phyloP scores from a whole-genome alignment of 257 asterid species.

The Mentha longifolia region DNA sequence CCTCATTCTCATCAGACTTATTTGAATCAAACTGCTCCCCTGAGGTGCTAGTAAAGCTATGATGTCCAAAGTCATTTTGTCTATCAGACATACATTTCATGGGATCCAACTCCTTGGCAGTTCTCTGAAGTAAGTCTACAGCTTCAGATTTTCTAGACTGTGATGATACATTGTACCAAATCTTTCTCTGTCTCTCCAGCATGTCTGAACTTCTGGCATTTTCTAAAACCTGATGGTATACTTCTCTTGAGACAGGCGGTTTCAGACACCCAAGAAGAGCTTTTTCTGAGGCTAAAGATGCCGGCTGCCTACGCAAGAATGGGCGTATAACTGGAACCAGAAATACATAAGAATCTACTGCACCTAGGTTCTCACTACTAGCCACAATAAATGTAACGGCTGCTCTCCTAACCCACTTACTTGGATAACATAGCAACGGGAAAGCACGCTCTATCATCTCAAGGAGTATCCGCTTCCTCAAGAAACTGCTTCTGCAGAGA shows the following conservation, averaged over 20 bases:
- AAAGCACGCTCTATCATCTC: constrained; percentile 94
- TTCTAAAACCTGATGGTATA: constrained; percentile 73
- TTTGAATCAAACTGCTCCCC: constrained; percentile 43
- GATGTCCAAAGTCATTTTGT: constrained; percentile 49
- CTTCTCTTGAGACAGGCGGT: constrained; percentile 84
- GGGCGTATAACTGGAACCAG: constrained; percentile 91
- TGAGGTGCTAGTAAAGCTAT: constrained; percentile 43
- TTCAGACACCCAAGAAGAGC: constrained; percentile 81
- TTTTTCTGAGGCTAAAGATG: constrained; percentile 90
- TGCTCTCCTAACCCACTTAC: constrained; percentile 92
- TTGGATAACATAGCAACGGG: constrained; percentile 89
- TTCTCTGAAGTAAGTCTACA: constrained; percentile 69
- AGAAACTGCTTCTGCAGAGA: constrained; percentile 85
- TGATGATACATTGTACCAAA: constrained; percentile 86
- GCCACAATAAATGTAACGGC: constrained; percentile 82
- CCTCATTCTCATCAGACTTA: constrained; percentile 51
- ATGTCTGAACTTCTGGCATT: constrained; percentile 90
- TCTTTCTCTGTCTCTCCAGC: constrained; percentile 97
- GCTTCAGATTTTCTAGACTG: constrained; percentile 76
- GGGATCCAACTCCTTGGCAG: constrained; percentile 74
- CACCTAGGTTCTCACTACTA: constrained; percentile 91
- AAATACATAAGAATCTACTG: constrained; percentile 96
- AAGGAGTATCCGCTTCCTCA: constrained; percentile 84
- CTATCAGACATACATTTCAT: constrained; percentile 68
- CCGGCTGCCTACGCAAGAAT: constrained; percentile 90